phyloP scores from a whole-genome alignment of 768 basidiomycete genomes.

The Pisolithus orientalis region DNA sequence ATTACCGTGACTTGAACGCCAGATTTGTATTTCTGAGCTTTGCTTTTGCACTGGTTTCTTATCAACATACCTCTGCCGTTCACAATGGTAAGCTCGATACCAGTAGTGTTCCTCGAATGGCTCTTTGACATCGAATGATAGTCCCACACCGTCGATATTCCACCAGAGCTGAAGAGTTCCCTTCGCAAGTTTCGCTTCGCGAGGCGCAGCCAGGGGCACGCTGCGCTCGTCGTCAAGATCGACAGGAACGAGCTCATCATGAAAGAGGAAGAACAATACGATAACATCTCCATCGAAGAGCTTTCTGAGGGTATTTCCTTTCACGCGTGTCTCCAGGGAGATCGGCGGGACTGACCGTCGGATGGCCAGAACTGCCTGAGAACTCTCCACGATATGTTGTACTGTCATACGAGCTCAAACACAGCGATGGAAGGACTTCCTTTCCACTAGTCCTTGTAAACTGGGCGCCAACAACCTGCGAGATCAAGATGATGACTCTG shows the following conservation, averaged over 20 bases:
- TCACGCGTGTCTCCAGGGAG: too few relatives aligned
- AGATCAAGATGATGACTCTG: conserved; percentile 69
- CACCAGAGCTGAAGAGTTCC: conserved; percentile 65
- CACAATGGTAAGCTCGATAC: conserved; percentile 1
- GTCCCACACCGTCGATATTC: conserved; percentile 74
- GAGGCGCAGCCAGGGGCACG: conserved; percentile 57
- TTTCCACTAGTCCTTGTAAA: conserved; percentile 84
- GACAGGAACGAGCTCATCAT: conserved; percentile 76
- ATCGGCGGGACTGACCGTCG: neutral
- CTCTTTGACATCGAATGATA: neutral
- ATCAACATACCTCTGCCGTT: neutral
- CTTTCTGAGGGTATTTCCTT: conserved; percentile 68
- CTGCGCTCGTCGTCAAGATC: conserved; percentile 86
- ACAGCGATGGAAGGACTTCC: conserved; percentile 77
- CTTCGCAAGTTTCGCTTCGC: conserved; percentile 81
- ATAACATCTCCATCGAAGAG: conserved; percentile 71
- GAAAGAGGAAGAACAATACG: conserved; percentile 79
- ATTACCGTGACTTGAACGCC: neutral
- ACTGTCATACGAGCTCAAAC: conserved; percentile 75
- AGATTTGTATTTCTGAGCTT: neutral
- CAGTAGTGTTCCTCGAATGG: neutral
- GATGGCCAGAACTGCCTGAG: conserved; percentile 69
- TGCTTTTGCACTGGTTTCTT: neutral
- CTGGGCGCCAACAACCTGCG: conserved; percentile 77
- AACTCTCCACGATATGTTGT: conserved; percentile 83